These are phyloP conservation scores for Telfairia occidentalis DNA, from an alignment of 331 rosid genomes.

Conservation along the genomic window DNA sequence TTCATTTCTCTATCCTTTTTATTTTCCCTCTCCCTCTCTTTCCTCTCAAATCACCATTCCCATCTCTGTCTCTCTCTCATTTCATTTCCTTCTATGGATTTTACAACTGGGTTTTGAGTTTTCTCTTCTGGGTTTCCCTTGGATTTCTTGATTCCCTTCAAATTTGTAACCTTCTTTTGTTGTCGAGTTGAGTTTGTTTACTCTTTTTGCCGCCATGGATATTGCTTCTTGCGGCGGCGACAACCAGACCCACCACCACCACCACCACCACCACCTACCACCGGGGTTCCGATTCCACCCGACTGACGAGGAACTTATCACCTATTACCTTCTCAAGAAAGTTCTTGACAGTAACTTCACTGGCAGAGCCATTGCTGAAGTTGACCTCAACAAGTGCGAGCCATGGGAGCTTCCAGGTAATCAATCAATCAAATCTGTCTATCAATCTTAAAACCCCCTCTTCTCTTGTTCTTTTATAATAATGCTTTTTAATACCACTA, in stretches of 20 bases:
- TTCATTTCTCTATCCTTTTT: background rate
- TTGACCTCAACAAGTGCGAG: slow-evolving; percentile 94
- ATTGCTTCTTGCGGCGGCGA: no score
- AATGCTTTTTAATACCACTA: no score
- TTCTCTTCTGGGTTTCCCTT: background rate
- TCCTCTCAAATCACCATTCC: no score
- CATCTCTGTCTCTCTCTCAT: no score
- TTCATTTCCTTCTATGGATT: background rate
- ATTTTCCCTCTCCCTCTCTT: no score
- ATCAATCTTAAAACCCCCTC: no score
- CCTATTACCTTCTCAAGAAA: slow-evolving; percentile 78
- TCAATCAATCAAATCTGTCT: no score
- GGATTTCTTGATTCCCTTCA: background rate
- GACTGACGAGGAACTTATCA: slow-evolving; percentile 84
- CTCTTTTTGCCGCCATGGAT: no score
- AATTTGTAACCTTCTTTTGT: no score
- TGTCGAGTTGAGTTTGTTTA: no score
- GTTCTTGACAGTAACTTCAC: slow-evolving; percentile 61
- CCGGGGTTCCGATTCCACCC: slow-evolving; percentile 98
- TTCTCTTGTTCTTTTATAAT: no score
- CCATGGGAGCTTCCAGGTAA: slow-evolving; percentile 97
- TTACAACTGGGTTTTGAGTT: background rate
- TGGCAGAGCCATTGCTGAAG: slow-evolving; percentile 86
- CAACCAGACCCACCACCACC: no score
- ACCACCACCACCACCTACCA: slow-evolving; percentile 54